Evolutionary conservation across 805 yeast genomes (phyloP).

Genomic region (Blastobotrys attinorum): DNA sequence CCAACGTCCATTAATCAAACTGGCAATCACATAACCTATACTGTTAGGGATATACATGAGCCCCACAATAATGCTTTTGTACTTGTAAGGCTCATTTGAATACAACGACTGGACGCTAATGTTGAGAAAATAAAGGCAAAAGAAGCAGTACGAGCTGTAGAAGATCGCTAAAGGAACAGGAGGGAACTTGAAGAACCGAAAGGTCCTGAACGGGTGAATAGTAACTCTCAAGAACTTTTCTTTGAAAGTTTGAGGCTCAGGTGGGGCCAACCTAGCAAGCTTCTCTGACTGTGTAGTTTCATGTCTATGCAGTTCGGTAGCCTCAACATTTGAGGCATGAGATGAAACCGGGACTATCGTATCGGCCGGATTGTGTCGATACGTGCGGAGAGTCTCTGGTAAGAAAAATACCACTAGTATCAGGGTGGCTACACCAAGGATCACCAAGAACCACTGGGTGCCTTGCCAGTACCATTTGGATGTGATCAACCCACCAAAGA

Average conservation of each 20-base stretch:
- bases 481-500: conserved; percentile 69
- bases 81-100: conserved; percentile 60
- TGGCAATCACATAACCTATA: conserved; percentile 64
- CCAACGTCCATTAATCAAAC: conserved; percentile 77
- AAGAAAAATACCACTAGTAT: conserved; percentile 45
- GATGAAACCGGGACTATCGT: conserved; percentile 3
- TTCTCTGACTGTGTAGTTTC: conserved; percentile 6
- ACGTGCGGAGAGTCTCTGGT: conserved; percentile 69
- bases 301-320: background rate
- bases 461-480: conserved; percentile 79
- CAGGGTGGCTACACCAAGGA: conserved; percentile 49
- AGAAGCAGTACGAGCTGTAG: conserved; percentile 67
- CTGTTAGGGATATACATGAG: conserved; percentile 79
- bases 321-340: background rate
- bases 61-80: conserved; percentile 58
- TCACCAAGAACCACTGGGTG: conserved; percentile 77
- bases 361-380: conserved; percentile 1
- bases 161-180: conserved; percentile 61
- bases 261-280: background rate
- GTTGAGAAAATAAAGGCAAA: conserved; percentile 63
- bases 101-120: conserved; percentile 61
- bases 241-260: background rate
- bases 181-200: conserved; percentile 57
- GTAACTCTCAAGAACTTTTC: conserved; percentile 23
- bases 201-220: conserved; percentile 47